Percentiles rank a stretch among this genome's conserved stretches.
These are phyloP conservation scores for Phytophthora litchii DNA, from an alignment of 352 stramenopile species.

Conservation along the genomic window DNA sequence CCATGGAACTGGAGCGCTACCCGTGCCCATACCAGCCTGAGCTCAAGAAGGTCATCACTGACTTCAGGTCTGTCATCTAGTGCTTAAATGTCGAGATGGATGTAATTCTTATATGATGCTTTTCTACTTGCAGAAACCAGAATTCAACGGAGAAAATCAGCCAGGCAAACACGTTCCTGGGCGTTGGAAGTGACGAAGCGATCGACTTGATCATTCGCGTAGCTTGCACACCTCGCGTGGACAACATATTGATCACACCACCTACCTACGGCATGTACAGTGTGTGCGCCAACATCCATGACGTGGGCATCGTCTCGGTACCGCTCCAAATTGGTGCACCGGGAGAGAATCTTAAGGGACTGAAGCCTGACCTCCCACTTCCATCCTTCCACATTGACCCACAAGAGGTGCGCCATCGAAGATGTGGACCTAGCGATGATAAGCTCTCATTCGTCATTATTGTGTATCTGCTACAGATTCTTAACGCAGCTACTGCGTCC, in stretches of 20 bases:
- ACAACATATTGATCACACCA: constrained; percentile 96
- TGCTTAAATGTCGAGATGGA: constrained; percentile 19
- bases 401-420: constrained; percentile 43
- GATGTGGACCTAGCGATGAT: neutral
- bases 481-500: constrained; percentile 81
- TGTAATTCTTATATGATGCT: neutral
- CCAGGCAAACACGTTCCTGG: constrained; percentile 96
- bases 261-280: constrained; percentile 99
- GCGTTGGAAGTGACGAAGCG: constrained; percentile 98
- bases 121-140: constrained; percentile 46
- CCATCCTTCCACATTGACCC: constrained; percentile 87
- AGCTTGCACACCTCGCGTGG: constrained; percentile 92
- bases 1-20: constrained; percentile 93
- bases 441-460: neutral
- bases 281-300: constrained; percentile 98
- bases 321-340: constrained; percentile 86
- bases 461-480: constrained; percentile 59
- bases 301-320: constrained; percentile 94
- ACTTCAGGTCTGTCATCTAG: constrained; percentile 56
- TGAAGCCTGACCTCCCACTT: constrained; percentile 60
- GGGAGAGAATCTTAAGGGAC: constrained; percentile 62
- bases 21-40: constrained; percentile 94
- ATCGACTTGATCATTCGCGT: constrained; percentile 99
- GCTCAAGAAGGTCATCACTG: constrained; percentile 92
- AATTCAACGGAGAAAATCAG: constrained; percentile 61